A percentile compares a stretch with the other conserved stretches of the same genome.
Conservation (phyloP, 106 monocot genomes). For the Phalaenopsis aphrodite region DNA sequence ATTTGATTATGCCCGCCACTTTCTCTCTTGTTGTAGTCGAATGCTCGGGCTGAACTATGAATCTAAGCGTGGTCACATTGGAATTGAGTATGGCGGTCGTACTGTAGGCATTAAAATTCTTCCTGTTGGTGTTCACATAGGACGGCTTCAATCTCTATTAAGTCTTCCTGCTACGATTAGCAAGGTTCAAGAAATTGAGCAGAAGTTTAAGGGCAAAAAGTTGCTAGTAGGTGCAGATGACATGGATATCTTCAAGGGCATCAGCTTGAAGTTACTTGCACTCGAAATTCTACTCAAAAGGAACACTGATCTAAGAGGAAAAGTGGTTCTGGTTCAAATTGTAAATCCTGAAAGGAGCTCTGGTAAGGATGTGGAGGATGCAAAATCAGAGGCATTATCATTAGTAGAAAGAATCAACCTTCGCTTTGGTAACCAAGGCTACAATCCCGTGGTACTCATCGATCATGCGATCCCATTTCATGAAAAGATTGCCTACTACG, state of each 20-base stretch:
- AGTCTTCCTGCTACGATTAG: conserved; percentile 17
- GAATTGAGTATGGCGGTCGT: conserved; percentile 50
- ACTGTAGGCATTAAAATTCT: conserved; percentile 48
- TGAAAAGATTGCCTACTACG: conserved; percentile 55
- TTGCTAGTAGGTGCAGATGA: conserved; percentile 47
- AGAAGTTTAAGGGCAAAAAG: conserved; percentile 29
- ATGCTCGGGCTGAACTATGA: conserved; percentile 75
- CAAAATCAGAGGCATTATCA: conserved; percentile 27
- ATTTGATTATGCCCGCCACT: conserved; percentile 84
- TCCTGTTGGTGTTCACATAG: conserved; percentile 45
- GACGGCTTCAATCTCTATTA: conserved; percentile 32
- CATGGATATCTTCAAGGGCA: conserved; percentile 65
- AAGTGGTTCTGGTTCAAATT: conserved; percentile 57
- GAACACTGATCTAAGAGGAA: conserved; percentile 25
- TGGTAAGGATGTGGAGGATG: conserved; percentile 42
- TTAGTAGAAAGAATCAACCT: conserved; percentile 42
- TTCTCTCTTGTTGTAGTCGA: conserved; percentile 69
- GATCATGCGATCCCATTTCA: conserved; percentile 37
- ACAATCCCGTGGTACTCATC: conserved; percentile 44
- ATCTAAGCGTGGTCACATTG: conserved; percentile 74
- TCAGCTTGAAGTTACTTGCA: conserved; percentile 40
- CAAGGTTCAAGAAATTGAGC: conserved; percentile 38
- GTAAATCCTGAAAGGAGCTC: conserved; percentile 40
- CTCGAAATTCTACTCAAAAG: conserved; percentile 33
- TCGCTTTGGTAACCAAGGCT: conserved; percentile 24